phyloP scores from a whole-genome alignment of 768 basidiomycete genomes.

The Trametes cubensis region DNA sequence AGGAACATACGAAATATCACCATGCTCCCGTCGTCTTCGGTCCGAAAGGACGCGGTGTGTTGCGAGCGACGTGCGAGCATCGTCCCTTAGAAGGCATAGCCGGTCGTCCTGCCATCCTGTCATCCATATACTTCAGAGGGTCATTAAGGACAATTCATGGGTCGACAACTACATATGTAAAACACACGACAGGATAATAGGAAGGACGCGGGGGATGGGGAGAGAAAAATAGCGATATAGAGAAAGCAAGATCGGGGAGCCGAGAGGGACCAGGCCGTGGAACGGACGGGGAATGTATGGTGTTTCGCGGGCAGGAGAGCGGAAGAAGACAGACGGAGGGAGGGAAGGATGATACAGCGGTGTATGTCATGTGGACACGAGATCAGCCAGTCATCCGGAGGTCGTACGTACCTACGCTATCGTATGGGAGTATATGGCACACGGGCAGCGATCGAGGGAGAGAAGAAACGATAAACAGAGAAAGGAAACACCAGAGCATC shows the following conservation, averaged over 20 bases:
- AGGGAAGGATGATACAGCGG: constrained; percentile 7
- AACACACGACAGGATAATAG: constrained; percentile 18
- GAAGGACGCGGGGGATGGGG: background rate
- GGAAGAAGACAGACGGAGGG: background rate
- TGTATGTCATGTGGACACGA: constrained; percentile 3
- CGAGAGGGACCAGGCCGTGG: constrained; percentile 3
- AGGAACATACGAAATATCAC: background rate
- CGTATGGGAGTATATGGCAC: constrained; percentile 10
- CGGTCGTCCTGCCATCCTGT: constrained; percentile 1
- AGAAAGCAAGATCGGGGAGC: constrained; percentile 17
- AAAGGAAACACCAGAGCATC: background rate
- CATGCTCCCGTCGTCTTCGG: background rate
- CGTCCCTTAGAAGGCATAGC: background rate
- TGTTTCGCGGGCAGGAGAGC: constrained; percentile 10
- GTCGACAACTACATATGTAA: constrained; percentile 24
- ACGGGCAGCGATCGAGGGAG: background rate
- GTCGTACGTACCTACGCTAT: constrained; percentile 18
- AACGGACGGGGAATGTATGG: constrained; percentile 4
- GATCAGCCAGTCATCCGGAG: background rate
- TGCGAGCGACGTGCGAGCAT: too few relatives aligned
- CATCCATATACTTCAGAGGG: constrained; percentile 8
- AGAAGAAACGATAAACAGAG: background rate
- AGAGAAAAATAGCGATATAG: constrained; percentile 23
- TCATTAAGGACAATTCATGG: constrained; percentile 20
- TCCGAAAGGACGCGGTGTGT: background rate